Conservation (phyloP, 2,329 filamentous ascomycete genomes). For the Xylariaceae sp. region DNA sequence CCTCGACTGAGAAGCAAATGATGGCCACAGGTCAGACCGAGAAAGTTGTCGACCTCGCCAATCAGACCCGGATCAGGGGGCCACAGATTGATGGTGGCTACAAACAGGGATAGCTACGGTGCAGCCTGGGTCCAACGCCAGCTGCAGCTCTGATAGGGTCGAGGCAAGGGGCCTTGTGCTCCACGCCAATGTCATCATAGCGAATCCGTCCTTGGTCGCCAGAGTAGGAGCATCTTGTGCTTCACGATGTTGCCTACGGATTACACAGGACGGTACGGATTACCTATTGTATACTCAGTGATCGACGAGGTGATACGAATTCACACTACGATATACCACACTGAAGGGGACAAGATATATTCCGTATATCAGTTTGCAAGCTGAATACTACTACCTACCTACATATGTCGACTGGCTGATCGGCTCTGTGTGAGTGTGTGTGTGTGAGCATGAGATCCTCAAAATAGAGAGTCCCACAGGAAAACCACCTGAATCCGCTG, state of each 20-base stretch:
- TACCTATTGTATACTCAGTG: background rate
- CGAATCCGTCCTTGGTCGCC: too few species aligned
- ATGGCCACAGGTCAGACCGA: background rate
- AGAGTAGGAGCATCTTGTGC: too few species aligned
- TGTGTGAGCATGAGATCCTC: too few species aligned
- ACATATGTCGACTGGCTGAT: constrained; percentile 4
- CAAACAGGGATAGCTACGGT: constrained; percentile 2
- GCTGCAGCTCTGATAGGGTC: background rate
- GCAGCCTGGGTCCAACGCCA: background rate
- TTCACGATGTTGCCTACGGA: too few species aligned
- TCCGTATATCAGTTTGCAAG: too few species aligned
- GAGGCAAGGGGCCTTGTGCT: background rate
- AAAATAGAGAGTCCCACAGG: constrained; percentile 21
- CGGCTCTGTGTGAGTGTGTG: background rate
- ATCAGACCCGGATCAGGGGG: constrained; percentile 11
- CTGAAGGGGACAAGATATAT: background rate
- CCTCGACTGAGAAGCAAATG: background rate
- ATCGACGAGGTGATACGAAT: background rate
- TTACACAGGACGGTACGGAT: too few species aligned
- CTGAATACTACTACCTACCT: background rate
- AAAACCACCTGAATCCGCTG: background rate
- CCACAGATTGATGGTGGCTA: background rate
- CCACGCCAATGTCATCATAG: too few species aligned
- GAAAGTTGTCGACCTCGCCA: constrained; percentile 15
- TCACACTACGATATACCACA: background rate